Evolutionary conservation across 805 yeast species (phyloP).

Genomic region (Hanseniaspora lachancei): DNA sequence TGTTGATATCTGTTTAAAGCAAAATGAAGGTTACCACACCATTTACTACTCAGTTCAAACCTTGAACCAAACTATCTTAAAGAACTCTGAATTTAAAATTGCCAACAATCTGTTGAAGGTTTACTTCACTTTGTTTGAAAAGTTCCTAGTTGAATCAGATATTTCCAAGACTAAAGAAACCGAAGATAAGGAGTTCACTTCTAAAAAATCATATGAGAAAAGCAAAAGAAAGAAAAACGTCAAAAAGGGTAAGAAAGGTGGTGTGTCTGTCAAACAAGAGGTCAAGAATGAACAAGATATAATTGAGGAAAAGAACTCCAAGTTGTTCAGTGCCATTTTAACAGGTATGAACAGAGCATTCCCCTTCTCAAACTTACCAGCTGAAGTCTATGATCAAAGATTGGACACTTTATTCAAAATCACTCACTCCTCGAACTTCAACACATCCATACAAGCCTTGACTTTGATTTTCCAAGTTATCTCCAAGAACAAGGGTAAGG

Average conservation of each 20-base stretch:
- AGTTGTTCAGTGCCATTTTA: constrained; percentile 74
- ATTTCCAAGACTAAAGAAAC: constrained; percentile 30
- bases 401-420: constrained; percentile 74
- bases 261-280: constrained; percentile 51
- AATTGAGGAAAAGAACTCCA: constrained; percentile 66
- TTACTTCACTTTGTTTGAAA: constrained; percentile 77
- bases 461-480: constrained; percentile 73
- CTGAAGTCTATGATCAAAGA: constrained; percentile 59
- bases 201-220: constrained; percentile 35
- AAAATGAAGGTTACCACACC: constrained; percentile 70
- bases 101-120: constrained; percentile 76
- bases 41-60: constrained; percentile 80
- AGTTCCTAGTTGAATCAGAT: constrained; percentile 41
- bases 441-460: constrained; percentile 86
- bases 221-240: constrained; percentile 59
- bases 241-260: constrained; percentile 81
- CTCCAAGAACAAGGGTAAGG: constrained; percentile 34
- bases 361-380: constrained; percentile 72
- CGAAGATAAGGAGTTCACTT: constrained; percentile 22
- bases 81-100: constrained; percentile 59
- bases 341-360: constrained; percentile 94
- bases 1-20: constrained; percentile 64
- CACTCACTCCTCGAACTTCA: constrained; percentile 87
- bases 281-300: constrained; percentile 53
- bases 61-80: constrained; percentile 81